Percentiles rank a stretch among this genome's conserved stretches.
These are phyloP conservation scores for Malassezia yamatoensis DNA, from an alignment of 1,284 basidiomycete species.

Conservation along the genomic window DNA sequence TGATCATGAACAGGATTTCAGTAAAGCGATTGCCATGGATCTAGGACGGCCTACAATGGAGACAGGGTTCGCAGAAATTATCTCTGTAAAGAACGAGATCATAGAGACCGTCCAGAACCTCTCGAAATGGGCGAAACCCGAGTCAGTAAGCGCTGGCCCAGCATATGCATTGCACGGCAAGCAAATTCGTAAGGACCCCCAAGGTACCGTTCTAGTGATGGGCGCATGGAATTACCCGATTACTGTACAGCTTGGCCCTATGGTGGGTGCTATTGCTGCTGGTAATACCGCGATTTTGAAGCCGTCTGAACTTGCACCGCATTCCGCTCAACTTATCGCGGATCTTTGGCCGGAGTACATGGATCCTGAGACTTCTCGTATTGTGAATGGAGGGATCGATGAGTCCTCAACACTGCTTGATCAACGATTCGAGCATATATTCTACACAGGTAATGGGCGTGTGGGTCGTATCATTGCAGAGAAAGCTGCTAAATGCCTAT, in stretches of 20 bases:
- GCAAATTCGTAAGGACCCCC: slow-evolving; percentile 48
- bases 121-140: slow-evolving; percentile 49
- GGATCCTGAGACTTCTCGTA: slow-evolving; percentile 60
- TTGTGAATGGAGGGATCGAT: slow-evolving; percentile 66
- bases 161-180: slow-evolving; percentile 45
- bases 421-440: slow-evolving; percentile 68
- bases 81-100: slow-evolving; percentile 53
- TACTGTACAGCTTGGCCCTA: slow-evolving; percentile 45
- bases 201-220: slow-evolving; percentile 51
- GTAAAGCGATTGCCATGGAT: slow-evolving; percentile 54
- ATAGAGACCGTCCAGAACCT: slow-evolving; percentile 60
- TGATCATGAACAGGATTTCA: slow-evolving; percentile 55
- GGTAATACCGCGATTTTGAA: slow-evolving; percentile 50
- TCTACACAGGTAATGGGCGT: slow-evolving; percentile 56
- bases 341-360: slow-evolving; percentile 71
- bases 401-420: slow-evolving; percentile 70
- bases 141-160: slow-evolving; percentile 33
- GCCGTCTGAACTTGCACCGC: slow-evolving; percentile 67
- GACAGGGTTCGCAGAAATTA: slow-evolving; percentile 45
- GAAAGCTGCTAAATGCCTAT: slow-evolving; percentile 75
- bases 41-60: slow-evolving; percentile 52
- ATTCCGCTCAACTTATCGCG: slow-evolving; percentile 59
- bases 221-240: slow-evolving; percentile 49
- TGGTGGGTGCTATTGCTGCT: slow-evolving; percentile 50
- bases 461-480: slow-evolving; percentile 68